These are phyloP conservation scores for Paramecium primaurelia DNA, from an alignment of 73 alveolate species.

Conservation along the genomic window DNA sequence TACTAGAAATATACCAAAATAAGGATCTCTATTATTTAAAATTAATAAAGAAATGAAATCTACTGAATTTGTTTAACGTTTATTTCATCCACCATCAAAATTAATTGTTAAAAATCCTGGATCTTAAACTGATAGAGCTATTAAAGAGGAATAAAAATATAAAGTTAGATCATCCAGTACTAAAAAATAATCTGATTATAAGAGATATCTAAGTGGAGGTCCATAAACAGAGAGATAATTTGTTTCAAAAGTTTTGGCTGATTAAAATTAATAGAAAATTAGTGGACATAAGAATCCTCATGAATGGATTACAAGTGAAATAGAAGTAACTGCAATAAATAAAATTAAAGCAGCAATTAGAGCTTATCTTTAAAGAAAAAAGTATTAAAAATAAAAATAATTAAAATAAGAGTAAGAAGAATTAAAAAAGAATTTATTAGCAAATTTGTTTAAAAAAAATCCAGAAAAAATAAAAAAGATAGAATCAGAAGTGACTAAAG, in stretches of 20 bases:
- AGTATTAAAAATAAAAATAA: neutral
- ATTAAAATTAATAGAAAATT: neutral
- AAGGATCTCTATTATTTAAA: neutral
- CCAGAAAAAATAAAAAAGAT: neutral
- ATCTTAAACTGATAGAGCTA: neutral
- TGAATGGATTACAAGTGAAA: slow-evolving; percentile 24
- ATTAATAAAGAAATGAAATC: slow-evolving; percentile 4
- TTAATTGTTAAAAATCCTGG: neutral
- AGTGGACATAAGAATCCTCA: slow-evolving; percentile 2
- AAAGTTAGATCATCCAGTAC: neutral
- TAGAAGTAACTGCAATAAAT: slow-evolving; percentile 21
- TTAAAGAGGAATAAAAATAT: neutral
- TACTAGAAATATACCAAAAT: slow-evolving; percentile 13
- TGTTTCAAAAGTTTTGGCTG: neutral
- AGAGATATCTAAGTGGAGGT: neutral
- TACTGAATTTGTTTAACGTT: neutral
- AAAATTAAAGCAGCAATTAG: slow-evolving; percentile 30
- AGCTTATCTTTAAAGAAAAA: slow-evolving; percentile 40
- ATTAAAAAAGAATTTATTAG: neutral
- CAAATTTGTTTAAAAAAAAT: neutral
- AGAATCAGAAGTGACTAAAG: neutral
- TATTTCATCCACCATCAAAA: slow-evolving; percentile 45
- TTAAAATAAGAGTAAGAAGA: neutral
- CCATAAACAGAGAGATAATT: neutral
- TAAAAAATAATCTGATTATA: neutral